Percentiles rank a stretch among this genome's conserved stretches.
Conservation (phyloP, 2,329 filamentous ascomycete species). For the Claviceps cyperi region DNA sequence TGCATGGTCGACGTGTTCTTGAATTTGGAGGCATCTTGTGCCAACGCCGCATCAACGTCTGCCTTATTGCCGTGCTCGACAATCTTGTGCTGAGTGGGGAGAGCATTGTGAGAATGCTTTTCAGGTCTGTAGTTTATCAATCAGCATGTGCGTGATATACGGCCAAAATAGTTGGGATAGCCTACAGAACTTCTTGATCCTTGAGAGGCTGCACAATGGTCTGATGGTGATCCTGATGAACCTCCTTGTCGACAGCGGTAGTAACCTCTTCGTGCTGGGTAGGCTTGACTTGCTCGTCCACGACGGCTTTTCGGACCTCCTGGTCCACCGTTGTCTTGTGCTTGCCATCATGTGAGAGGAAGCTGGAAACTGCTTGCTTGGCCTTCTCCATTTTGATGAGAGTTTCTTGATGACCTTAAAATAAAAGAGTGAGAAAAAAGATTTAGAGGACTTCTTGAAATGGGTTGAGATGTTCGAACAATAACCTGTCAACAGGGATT, state of each 20-base stretch:
- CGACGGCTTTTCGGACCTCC: slow-evolving; percentile 43
- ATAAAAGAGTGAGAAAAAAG: not conserved
- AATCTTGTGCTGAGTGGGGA: slow-evolving; percentile 43
- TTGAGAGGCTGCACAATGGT: slow-evolving; percentile 51
- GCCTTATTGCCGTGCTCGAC: slow-evolving; percentile 45
- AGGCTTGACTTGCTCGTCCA: slow-evolving; percentile 44
- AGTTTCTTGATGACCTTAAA: no score
- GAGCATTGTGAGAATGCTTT: slow-evolving; percentile 45
- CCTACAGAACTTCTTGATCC: slow-evolving; percentile 26
- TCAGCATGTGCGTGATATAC: not conserved
- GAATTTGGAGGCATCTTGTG: slow-evolving; percentile 30
- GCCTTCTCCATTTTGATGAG: slow-evolving; percentile 42
- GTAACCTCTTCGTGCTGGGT: slow-evolving; percentile 46
- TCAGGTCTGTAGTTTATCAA: slow-evolving; percentile 31
- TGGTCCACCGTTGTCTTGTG: slow-evolving; percentile 60
- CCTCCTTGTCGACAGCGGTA: slow-evolving; percentile 51
- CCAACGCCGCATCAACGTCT: slow-evolving; percentile 30
- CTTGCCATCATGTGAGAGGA: slow-evolving; percentile 47
- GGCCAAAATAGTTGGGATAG: slow-evolving; percentile 5
- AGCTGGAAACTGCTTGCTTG: slow-evolving; percentile 45
- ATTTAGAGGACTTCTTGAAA: no score
- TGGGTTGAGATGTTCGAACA: not conserved
- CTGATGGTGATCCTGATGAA: slow-evolving; percentile 61
- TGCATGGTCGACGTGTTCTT: slow-evolving; percentile 15
- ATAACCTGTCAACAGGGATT: not conserved